A percentile compares a stretch with the other conserved stretches of the same genome.
phyloP scores from a whole-genome alignment of 1,139 yeast species.

The Waltiozyma sp. region DNA sequence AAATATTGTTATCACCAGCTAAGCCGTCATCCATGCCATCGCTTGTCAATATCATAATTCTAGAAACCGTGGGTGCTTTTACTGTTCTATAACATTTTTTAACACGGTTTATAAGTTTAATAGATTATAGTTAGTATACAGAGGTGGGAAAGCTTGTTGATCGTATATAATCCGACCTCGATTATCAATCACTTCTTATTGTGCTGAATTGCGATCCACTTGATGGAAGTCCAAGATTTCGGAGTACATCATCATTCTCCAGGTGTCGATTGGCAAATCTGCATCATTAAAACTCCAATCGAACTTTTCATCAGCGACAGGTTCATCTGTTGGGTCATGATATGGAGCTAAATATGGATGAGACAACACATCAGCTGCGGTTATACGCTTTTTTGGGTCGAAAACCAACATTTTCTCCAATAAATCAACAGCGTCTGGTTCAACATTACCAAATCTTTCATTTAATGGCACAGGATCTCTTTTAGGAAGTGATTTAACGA shows the following conservation, averaged over 20 bases:
- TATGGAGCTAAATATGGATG: constrained; percentile 96
- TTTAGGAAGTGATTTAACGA: constrained; percentile 88
- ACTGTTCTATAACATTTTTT: no score
- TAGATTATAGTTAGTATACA: no score
- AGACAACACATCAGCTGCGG: constrained; percentile 80
- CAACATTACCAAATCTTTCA: constrained; percentile 76
- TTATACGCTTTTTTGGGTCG: constrained; percentile 88
- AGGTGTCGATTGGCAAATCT: constrained; percentile 92
- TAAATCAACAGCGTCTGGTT: constrained; percentile 85
- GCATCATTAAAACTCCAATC: constrained; percentile 99
- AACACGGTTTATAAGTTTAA: no score
- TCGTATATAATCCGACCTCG: no score
- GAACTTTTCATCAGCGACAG: constrained; percentile 82
- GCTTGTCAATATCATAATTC: no score
- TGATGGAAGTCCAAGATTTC: constrained; percentile 90
- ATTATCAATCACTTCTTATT: not conserved
- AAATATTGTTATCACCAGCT: no score
- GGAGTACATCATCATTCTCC: constrained; percentile 99
- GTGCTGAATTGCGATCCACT: constrained; percentile 17
- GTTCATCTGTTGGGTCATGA: constrained; percentile 97
- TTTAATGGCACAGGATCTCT: constrained; percentile 84
- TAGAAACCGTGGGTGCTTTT: no score
- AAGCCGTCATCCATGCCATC: no score
- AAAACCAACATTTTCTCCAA: constrained; percentile 85
- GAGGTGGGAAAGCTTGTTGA: no score